Base-by-base conservation (phyloP, 140 eudicot genomes). In the Ambrosia hybrid region DNA sequence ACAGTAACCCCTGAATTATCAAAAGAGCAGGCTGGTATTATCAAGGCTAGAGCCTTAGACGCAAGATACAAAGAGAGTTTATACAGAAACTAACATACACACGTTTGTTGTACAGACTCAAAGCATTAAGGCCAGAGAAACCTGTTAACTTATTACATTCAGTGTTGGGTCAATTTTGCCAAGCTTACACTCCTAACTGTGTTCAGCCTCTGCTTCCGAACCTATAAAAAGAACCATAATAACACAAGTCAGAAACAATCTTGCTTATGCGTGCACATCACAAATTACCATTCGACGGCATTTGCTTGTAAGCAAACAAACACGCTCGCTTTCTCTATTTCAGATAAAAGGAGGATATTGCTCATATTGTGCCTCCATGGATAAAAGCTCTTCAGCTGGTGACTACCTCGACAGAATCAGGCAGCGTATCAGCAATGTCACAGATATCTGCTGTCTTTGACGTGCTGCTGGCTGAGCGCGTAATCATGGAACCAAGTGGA, bases 401-500 rank as follows among this genome's bases (percentile, higher is more conserved):
- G n/a, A n/a, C n/a, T n/a, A n/a, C n/a, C n/a, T 92, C 96, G 34
- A 92, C 85, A 1, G 80, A 75, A 72, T 89, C 98, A 0, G 96
- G 98, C 66, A 92, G 76, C 87, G 87, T 67, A 71, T 83, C 88
- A 62, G 4, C 46, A 41, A 41, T 41, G 46, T 41, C 46, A 41
- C 6, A 41, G 46, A 3, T 41, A 76, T 81, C 68, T 3, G 4
- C 46, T 41, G 7, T 6, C 4, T 41, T 41, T 41, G 7, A 4
- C 46, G 6, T 41, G 46, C 46, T 92, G 93, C 48, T 92, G 93
- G 82, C 86, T 87, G 16, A 92, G 82, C 98, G 96, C 89, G 78
- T 92, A 90, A 76, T 87, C 93, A 30, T 81, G 88, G 58, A 85
- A 92, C 98, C 96, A 92, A n/a, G n/a, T n/a, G n/a, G n/a, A n/a